A percentile compares a stretch with the other conserved stretches of the same genome.
phyloP scores from a whole-genome alignment of 768 basidiomycete species.

The Strobilomyces echinocephalus region DNA sequence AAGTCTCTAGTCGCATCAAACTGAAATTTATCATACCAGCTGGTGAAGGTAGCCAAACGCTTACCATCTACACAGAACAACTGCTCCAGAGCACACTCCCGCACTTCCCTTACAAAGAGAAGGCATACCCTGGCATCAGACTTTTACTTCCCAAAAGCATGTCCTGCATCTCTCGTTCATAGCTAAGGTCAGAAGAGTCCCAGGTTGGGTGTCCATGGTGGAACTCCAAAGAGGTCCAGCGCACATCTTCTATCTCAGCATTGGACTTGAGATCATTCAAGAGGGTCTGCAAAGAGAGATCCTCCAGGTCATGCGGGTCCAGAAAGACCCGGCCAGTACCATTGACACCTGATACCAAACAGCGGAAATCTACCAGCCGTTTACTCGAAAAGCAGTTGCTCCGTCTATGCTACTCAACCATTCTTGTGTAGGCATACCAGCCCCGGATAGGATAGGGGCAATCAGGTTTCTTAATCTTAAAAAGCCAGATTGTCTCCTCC shows the following conservation, averaged over 20 bases:
- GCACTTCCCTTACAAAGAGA: not conserved
- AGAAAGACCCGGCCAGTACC: not conserved
- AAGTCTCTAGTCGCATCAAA: not conserved
- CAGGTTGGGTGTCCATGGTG: too few relatives aligned
- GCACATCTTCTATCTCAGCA: too few relatives aligned
- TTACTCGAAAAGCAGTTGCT: too few relatives aligned
- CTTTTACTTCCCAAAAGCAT: too few relatives aligned
- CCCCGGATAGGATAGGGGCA: not conserved
- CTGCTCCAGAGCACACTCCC: not conserved
- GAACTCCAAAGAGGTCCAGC: too few relatives aligned
- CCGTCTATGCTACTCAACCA: not conserved
- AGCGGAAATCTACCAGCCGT: not conserved
- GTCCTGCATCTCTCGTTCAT: too few relatives aligned
- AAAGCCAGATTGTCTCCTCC: too few relatives aligned
- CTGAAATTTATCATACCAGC: not conserved
- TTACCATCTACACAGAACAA: not conserved
- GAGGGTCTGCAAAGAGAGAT: too few relatives aligned
- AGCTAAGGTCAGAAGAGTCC: too few relatives aligned
- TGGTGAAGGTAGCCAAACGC: not conserved
- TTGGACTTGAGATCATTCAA: too few relatives aligned
- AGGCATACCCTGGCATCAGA: too few relatives aligned
- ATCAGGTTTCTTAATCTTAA: not conserved
- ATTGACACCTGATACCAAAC: not conserved
- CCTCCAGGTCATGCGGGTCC: not conserved
- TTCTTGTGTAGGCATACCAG: not conserved